Evolutionary conservation across 164 flowering plant genomes (phyloP), one percentile per base, ranked within the genome.

Genomic region (Macadamia integrifolia): DNA sequence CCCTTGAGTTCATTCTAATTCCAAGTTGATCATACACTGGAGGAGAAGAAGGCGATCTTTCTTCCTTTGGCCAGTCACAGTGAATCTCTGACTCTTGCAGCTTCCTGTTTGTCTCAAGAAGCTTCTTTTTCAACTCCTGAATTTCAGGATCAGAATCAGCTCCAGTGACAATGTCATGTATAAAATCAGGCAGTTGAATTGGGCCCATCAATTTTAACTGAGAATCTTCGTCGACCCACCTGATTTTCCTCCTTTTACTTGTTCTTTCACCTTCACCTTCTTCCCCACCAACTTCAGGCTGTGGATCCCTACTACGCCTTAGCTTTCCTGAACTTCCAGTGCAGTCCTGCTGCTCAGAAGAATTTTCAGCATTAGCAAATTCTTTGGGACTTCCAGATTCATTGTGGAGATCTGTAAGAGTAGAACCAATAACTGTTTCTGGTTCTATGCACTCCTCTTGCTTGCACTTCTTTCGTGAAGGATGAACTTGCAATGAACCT

Each of bases 171-270:
- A 58, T 15, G 17, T 46, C 60, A 44, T 69, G 65, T 60, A 64
- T 57, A 43, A 79, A 75, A 66, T 77, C 71, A 9, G 86, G 81
- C 40, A 81, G 73, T 35, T 83, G 77, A 63, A 83, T 64, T 23
- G 84, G 82, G 35, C 86, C 86, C 60, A 83, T 68, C 67, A 77
- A 69, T 75, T 77, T 83, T 3, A 79, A 32, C 57, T 58, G 71
- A 5, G 77, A 65, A 32, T 58, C 75, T 48, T 72, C 77, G 65
- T 9, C 59, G 55, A 48, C 71, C 82, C 81, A 76, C 66, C 73
- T 76, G 40, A 75, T 74, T 71, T 76, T 82, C 67, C 63, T 72
- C 75, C 73, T 71, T 69, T 79, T 83, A 50, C 73, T 6, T 11
- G 68, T 65, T 62, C 29, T 57, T 30, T 72, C 78, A 30, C 42